Conservation (phyloP, 495 filamentous ascomycete genomes). For the Daldinia grandis region DNA sequence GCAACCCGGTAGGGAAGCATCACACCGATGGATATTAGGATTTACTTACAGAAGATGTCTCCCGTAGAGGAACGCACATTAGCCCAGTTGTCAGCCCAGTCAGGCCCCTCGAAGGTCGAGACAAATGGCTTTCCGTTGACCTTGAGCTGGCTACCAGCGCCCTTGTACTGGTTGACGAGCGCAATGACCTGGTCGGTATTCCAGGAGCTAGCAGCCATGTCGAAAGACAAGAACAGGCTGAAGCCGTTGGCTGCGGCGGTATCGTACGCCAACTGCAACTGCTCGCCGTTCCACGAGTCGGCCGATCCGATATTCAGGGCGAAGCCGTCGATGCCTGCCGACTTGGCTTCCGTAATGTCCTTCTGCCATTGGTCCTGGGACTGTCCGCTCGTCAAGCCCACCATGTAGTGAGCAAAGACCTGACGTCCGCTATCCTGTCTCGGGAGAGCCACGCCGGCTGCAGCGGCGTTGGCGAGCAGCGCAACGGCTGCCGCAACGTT, state of each 20-base stretch:
- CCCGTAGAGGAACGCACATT: conserved; percentile 60
- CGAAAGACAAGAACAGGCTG: conserved; percentile 75
- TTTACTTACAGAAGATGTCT: conserved; percentile 55
- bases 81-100: conserved; percentile 65
- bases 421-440: conserved; percentile 32
- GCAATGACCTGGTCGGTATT: conserved; percentile 59
- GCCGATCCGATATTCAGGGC: conserved; percentile 70
- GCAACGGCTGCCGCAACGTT: conserved; percentile 23
- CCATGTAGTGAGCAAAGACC: conserved; percentile 62
- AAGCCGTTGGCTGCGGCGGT: conserved; percentile 65
- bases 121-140: conserved; percentile 68
- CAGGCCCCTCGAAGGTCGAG: conserved; percentile 75
- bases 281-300: conserved; percentile 59
- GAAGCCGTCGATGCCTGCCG: conserved; percentile 75
- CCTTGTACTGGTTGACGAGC: conserved; percentile 66
- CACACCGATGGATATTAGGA: background rate
- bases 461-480: conserved; percentile 32
- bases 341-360: conserved; percentile 68
- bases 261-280: conserved; percentile 62
- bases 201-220: conserved; percentile 66
- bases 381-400: conserved; percentile 56
- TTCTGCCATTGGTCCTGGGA: conserved; percentile 61
- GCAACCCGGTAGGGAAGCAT: background rate
- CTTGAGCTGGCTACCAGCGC: conserved; percentile 60
- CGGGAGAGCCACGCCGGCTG: conserved; percentile 21